Percentiles rank a stretch among this genome's conserved stretches.
Conservation (phyloP, 2,329 filamentous ascomycete genomes). For the Fusarium armeniacum region DNA sequence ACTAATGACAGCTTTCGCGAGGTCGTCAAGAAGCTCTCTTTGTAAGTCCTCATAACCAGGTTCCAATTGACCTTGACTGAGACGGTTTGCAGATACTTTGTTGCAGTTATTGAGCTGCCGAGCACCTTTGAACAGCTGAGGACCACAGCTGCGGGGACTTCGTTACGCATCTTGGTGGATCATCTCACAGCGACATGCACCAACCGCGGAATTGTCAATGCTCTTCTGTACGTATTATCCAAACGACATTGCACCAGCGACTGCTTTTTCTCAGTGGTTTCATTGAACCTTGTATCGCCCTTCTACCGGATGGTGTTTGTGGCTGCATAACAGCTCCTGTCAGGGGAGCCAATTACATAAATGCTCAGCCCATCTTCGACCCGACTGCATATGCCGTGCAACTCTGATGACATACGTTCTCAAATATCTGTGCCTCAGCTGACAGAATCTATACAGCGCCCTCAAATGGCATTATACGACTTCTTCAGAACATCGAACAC, state of each 20-base stretch:
- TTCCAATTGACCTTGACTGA: slow-evolving; percentile 12
- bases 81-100: slow-evolving; percentile 68
- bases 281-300: neutral
- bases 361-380: slow-evolving; percentile 14
- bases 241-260: neutral
- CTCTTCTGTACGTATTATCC: slow-evolving; percentile 72
- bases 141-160: slow-evolving; percentile 73
- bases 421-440: slow-evolving; percentile 13
- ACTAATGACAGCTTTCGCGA: slow-evolving; percentile 72
- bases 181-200: slow-evolving; percentile 74
- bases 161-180: slow-evolving; percentile 70
- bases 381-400: slow-evolving; percentile 23
- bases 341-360: slow-evolving; percentile 35
- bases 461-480: slow-evolving; percentile 81
- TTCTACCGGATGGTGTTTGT: slow-evolving; percentile 8
- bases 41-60: slow-evolving; percentile 57
- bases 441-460: slow-evolving; percentile 64
- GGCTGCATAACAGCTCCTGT: slow-evolving; percentile 24
- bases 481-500: slow-evolving; percentile 72
- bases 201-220: slow-evolving; percentile 79
- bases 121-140: slow-evolving; percentile 81
- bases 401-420: slow-evolving; percentile 3
- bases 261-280: neutral
- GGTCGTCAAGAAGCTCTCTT: slow-evolving; percentile 76
- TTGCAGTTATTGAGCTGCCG: slow-evolving; percentile 73